These are phyloP conservation scores for Ogataea methanolica DNA, from an alignment of 805 yeast genomes.

Conservation along the genomic window DNA sequence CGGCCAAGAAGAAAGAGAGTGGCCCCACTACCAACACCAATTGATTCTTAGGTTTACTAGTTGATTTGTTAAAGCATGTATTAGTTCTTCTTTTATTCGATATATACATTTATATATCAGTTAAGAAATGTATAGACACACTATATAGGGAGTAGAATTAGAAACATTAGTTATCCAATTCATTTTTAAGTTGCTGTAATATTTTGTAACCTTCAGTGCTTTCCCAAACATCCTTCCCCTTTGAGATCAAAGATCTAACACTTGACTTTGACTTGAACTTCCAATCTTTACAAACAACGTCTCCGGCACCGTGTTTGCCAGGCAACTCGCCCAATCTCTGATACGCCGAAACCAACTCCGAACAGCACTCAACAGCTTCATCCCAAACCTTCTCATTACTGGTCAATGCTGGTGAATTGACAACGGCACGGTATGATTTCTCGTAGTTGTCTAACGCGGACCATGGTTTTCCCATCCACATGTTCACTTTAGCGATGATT, in stretches of 20 bases:
- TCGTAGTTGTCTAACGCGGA: constrained; percentile 79
- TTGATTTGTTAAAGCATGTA: no score
- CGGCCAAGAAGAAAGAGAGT: no score
- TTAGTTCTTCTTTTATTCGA: no score
- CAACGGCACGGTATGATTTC: constrained; percentile 73
- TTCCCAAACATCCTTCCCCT: constrained; percentile 78
- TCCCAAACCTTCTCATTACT: constrained; percentile 63
- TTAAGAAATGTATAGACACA: background rate
- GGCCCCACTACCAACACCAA: no score
- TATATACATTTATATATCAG: no score
- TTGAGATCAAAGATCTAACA: constrained; percentile 69
- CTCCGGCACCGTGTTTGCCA: constrained; percentile 75
- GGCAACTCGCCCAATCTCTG: constrained; percentile 81
- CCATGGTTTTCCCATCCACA: constrained; percentile 90
- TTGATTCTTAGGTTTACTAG: no score
- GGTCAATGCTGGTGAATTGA: constrained; percentile 60
- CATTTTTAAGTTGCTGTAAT: constrained; percentile 48
- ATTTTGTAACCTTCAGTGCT: constrained; percentile 73
- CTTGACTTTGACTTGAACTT: constrained; percentile 73
- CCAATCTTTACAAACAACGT: constrained; percentile 90
- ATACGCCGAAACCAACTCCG: constrained; percentile 79
- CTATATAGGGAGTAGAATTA: background rate
- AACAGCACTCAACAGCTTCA: constrained; percentile 73
- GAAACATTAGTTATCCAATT: constrained; percentile 22
- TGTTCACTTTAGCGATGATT: constrained; percentile 74